Conservation (phyloP, 2,329 filamentous ascomycete species). For the Botryotinia calthae region DNA sequence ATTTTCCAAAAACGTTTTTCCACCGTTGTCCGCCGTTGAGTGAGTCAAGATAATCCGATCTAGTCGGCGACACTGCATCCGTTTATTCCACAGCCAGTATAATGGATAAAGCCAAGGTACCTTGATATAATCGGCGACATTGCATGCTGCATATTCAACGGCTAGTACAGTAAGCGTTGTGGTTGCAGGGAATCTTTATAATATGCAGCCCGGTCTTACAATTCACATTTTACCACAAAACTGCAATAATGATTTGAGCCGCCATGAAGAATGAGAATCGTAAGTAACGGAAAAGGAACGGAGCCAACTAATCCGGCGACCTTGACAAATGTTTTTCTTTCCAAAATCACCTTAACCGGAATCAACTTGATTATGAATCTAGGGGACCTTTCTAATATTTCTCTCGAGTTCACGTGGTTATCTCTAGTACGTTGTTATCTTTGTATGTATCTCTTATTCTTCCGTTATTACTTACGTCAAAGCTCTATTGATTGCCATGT, state of each 20-base stretch:
- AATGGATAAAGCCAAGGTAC: neutral
- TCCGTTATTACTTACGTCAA: neutral
- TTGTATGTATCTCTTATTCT: neutral
- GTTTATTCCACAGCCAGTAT: neutral
- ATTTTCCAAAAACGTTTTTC: neutral
- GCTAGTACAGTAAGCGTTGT: neutral
- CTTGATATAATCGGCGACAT: neutral
- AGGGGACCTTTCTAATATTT: neutral
- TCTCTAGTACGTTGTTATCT: neutral
- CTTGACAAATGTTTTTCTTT: neutral
- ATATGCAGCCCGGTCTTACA: neutral
- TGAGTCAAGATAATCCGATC: neutral
- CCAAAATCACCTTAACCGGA: neutral
- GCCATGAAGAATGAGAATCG: neutral
- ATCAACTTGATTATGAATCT: neutral
- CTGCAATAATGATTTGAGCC: neutral
- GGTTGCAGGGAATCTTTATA: neutral
- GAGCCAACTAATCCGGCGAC: neutral
- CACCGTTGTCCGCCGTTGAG: neutral
- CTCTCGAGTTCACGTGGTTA: neutral
- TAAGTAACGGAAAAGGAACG: neutral
- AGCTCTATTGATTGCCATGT: neutral
- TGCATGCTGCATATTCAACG: neutral
- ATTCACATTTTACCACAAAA: neutral
- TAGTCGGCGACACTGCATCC: neutral